Evolutionary conservation across 2,329 filamentous ascomycete genomes (phyloP).

Genomic region (Penicillium hordei): DNA sequence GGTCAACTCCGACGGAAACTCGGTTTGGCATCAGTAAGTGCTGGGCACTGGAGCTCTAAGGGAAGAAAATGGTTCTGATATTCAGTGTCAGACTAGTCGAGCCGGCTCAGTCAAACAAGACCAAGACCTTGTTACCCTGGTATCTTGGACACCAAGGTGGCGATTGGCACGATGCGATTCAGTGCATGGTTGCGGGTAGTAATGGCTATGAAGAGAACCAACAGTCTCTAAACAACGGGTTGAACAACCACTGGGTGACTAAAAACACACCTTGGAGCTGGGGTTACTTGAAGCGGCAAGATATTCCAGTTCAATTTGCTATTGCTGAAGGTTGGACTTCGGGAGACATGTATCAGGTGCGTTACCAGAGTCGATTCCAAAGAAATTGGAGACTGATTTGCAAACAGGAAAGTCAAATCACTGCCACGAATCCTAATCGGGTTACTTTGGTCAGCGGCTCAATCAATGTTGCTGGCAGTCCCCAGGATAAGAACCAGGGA

Average conservation of each 20-base stretch:
- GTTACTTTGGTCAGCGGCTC: constrained; percentile 54
- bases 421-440: constrained; percentile 55
- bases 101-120: constrained; percentile 40
- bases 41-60: background rate
- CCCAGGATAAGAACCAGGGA: constrained; percentile 45
- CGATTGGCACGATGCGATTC: constrained; percentile 52
- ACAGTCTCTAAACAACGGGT: constrained; percentile 50
- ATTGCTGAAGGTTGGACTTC: constrained; percentile 57
- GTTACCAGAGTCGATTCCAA: background rate
- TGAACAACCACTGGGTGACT: constrained; percentile 56
- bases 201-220: constrained; percentile 57
- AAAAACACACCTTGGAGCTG: constrained; percentile 57
- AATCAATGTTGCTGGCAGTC: constrained; percentile 53
- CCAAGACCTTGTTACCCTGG: constrained; percentile 53
- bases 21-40: constrained; percentile 52
- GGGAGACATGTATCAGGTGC: constrained; percentile 57
- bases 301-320: constrained; percentile 57
- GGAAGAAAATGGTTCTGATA: background rate
- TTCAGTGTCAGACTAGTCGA: constrained; percentile 36
- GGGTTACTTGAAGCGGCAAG: constrained; percentile 52
- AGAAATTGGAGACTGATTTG: background rate
- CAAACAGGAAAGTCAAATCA: constrained; percentile 50
- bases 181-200: constrained; percentile 54
- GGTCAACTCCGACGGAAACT: constrained; percentile 46
- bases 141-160: constrained; percentile 57